A percentile compares a stretch with the other conserved stretches of the same genome.
Evolutionary conservation across 1,284 basidiomycete species (phyloP).

Genomic region (Chalciporus sp.): DNA sequence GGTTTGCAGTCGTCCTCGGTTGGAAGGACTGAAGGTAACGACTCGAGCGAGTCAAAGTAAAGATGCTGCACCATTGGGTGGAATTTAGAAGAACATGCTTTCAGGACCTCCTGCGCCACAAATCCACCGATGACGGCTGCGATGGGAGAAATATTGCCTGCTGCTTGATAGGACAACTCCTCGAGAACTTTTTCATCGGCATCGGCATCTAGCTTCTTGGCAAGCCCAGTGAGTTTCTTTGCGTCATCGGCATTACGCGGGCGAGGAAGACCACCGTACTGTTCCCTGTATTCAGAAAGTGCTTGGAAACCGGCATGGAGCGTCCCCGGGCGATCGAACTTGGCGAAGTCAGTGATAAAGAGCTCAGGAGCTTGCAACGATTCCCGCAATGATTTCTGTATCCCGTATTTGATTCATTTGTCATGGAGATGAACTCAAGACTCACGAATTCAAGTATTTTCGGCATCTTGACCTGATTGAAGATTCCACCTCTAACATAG

Average conservation of each 20-base stretch:
- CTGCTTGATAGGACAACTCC: constrained; percentile 91
- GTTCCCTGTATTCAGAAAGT: constrained; percentile 78
- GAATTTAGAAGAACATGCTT: constrained; percentile 98
- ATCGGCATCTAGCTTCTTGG: constrained; percentile 79
- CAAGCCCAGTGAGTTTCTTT: constrained; percentile 65
- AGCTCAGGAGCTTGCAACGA: constrained; percentile 84
- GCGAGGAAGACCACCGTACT: constrained; percentile 74
- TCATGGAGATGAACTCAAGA: constrained; percentile 13
- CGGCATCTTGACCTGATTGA: constrained; percentile 99
- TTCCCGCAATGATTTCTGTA: constrained; percentile 91
- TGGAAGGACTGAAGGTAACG: constrained; percentile 76
- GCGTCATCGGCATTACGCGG: constrained; percentile 89
- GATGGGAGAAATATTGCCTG: constrained; percentile 91
- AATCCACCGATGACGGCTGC: constrained; percentile 97
- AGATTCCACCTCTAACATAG: constrained; percentile 92
- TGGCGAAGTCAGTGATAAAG: constrained; percentile 97
- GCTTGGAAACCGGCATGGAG: constrained; percentile 97
- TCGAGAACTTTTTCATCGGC: constrained; percentile 81
- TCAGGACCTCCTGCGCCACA: constrained; percentile 97
- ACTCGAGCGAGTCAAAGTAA: constrained; percentile 98
- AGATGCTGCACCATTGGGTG: constrained; percentile 95
- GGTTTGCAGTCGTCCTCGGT: constrained; percentile 89
- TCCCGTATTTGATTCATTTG: constrained; percentile 5
- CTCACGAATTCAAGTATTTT: constrained; percentile 92
- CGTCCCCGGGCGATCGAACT: constrained; percentile 91